Percentiles rank a stretch among this genome's conserved stretches.
Conservation (phyloP, 257 asterid genomes). For the Solanum paucissectum region DNA sequence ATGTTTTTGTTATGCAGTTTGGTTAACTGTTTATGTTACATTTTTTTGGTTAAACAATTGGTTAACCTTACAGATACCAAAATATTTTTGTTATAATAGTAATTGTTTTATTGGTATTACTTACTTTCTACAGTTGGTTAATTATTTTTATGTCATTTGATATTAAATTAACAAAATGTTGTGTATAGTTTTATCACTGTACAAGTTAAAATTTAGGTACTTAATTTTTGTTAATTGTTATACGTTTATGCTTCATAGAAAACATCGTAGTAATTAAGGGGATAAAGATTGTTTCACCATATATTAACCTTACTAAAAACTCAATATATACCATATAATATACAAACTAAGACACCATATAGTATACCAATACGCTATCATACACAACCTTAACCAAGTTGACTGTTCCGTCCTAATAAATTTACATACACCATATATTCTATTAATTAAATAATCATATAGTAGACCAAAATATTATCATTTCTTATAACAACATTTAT, state of each 20-base stretch:
- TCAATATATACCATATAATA: not conserved
- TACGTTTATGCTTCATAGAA: not conserved
- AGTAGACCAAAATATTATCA: not conserved
- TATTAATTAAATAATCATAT: not conserved
- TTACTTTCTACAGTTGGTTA: too few relatives aligned
- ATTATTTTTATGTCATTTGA: too few relatives aligned
- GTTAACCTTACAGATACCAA: not conserved
- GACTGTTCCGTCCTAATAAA: not conserved
- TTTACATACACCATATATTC: not conserved
- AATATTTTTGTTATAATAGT: too few relatives aligned
- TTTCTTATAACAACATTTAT: too few relatives aligned
- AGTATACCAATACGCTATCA: not conserved
- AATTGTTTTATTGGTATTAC: not conserved
- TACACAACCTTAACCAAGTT: not conserved
- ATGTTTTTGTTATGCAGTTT: not conserved
- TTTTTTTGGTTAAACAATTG: not conserved
- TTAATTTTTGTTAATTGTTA: not conserved
- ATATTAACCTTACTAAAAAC: too few relatives aligned
- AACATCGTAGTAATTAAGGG: not conserved
- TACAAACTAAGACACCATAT: not conserved
- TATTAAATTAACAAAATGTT: too few relatives aligned
- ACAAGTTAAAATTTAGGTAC: not conserved
- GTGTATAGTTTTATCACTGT: not conserved
- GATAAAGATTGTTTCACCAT: not conserved
- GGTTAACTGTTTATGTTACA: not conserved